Evolutionary conservation across 2,329 filamentous ascomycete genomes (phyloP).

Genomic region (Torrubiellomyces zombiae): DNA sequence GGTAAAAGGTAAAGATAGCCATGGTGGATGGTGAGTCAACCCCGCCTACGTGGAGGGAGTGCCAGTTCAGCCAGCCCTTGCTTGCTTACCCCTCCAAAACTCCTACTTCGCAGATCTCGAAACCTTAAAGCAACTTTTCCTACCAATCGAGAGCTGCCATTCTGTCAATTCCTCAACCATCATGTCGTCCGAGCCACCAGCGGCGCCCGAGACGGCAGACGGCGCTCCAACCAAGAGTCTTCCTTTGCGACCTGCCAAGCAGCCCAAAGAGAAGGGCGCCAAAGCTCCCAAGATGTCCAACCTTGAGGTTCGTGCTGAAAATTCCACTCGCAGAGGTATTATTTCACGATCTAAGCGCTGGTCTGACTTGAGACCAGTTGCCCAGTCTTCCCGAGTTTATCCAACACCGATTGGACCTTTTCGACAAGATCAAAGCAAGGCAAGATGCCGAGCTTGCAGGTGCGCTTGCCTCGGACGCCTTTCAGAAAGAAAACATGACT

Average conservation of each 20-base stretch:
- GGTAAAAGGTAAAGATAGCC: no score
- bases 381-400: slow-evolving; percentile 55
- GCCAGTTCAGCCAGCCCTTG: slow-evolving; percentile 6
- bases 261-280: slow-evolving; percentile 20
- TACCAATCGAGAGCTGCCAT: no score
- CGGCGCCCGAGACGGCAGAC: slow-evolving; percentile 16
- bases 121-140: no score
- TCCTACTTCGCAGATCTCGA: no score
- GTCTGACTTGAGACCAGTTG: slow-evolving; percentile 13
- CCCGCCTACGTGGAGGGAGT: slow-evolving; percentile 17
- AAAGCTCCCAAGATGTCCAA: slow-evolving; percentile 41
- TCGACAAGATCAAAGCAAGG: slow-evolving; percentile 75
- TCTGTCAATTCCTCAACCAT: slow-evolving; percentile 8
- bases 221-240: slow-evolving; percentile 16
- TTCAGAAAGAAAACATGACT: neutral
- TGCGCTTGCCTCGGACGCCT: slow-evolving; percentile 11
- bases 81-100: slow-evolving; percentile 14
- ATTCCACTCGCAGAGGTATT: no score
- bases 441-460: slow-evolving; percentile 56
- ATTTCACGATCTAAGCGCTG: no score
- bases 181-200: slow-evolving; percentile 22
- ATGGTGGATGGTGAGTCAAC: slow-evolving; percentile 19
- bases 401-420: slow-evolving; percentile 67
- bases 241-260: slow-evolving; percentile 19
- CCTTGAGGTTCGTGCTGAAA: slow-evolving; percentile 24